These are phyloP conservation scores for Xanthoparmelia taractica DNA, from an alignment of 495 filamentous ascomycete genomes.

Conservation along the genomic window DNA sequence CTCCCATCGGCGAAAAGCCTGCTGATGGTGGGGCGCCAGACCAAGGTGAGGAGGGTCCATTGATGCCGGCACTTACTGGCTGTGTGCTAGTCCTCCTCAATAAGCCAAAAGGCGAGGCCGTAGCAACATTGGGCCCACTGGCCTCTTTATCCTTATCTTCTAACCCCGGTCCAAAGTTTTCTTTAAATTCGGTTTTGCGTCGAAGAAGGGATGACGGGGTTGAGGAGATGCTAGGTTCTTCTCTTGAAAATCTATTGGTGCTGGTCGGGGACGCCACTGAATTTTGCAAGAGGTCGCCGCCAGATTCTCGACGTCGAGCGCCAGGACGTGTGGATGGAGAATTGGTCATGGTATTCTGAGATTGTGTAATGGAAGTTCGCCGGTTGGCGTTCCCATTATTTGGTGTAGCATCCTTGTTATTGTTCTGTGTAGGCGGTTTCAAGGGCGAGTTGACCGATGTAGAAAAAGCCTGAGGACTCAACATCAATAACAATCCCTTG, in stretches of 20 bases:
- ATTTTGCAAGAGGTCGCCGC: conserved; percentile 55
- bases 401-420: conserved; percentile 59
- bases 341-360: conserved; percentile 38
- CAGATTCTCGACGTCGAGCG: conserved; percentile 75
- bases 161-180: conserved; percentile 33
- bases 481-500: conserved; percentile 25
- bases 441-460: conserved; percentile 86
- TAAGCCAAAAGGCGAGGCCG: conserved; percentile 51
- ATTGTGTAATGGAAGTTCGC: conserved; percentile 62
- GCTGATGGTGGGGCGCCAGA: conserved; percentile 48
- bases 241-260: conserved; percentile 48
- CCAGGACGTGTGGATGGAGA: conserved; percentile 62
- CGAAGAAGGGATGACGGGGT: conserved; percentile 60
- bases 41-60: conserved; percentile 63
- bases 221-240: conserved; percentile 51
- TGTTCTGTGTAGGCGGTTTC: conserved; percentile 68
- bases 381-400: conserved; percentile 53
- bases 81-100: conserved; percentile 67
- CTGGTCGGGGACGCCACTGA: conserved; percentile 49
- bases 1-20: conserved; percentile 63
- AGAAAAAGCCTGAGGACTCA: conserved; percentile 54
- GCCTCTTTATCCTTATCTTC: conserved; percentile 43
- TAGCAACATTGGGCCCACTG: conserved; percentile 29
- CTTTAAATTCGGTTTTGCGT: conserved; percentile 64
- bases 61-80: conserved; percentile 43